A percentile compares a stretch with the other conserved stretches of the same genome.
Evolutionary conservation across 148 eudicot genomes (phyloP).

Genomic region (Nepenthes mirabilis): DNA sequence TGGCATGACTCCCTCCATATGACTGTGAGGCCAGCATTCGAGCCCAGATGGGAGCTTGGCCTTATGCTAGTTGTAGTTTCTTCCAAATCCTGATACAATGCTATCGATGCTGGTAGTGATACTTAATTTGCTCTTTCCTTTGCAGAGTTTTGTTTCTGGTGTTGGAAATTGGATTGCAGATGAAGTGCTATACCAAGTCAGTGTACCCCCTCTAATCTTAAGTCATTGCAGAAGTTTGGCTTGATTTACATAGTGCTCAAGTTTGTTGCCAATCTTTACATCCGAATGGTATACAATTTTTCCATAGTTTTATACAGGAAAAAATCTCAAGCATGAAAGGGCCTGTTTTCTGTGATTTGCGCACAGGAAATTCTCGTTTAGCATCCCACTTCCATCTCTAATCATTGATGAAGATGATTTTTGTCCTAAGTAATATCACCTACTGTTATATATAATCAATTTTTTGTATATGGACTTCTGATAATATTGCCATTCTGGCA

Average conservation of each 20-base stretch:
- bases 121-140: slow-evolving; percentile 12
- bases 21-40: too few species aligned
- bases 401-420: too few species aligned
- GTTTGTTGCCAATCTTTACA: slow-evolving; percentile 1
- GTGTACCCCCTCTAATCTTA: slow-evolving; percentile 9
- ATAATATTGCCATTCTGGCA: too few species aligned
- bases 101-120: not conserved
- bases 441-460: too few species aligned
- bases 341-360: too few species aligned
- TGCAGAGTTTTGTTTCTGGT: slow-evolving; percentile 83
- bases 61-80: not conserved
- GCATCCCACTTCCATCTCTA: too few species aligned
- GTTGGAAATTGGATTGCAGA: slow-evolving; percentile 99
- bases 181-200: slow-evolving; percentile 95
- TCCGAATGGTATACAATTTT: not conserved
- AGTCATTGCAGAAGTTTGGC: slow-evolving; percentile 2
- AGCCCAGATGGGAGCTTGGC: not conserved
- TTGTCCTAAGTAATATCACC: too few species aligned
- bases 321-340: too few species aligned
- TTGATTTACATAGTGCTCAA: slow-evolving; percentile 1
- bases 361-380: too few species aligned
- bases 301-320: too few species aligned
- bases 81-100: not conserved
- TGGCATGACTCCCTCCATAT: too few species aligned
- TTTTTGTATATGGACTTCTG: too few species aligned